Evolutionary conservation across 176 grass and related monocot genomes (phyloP), one percentile per base, ranked within the genome.

Genomic region (Aegilops bicornis): DNA sequence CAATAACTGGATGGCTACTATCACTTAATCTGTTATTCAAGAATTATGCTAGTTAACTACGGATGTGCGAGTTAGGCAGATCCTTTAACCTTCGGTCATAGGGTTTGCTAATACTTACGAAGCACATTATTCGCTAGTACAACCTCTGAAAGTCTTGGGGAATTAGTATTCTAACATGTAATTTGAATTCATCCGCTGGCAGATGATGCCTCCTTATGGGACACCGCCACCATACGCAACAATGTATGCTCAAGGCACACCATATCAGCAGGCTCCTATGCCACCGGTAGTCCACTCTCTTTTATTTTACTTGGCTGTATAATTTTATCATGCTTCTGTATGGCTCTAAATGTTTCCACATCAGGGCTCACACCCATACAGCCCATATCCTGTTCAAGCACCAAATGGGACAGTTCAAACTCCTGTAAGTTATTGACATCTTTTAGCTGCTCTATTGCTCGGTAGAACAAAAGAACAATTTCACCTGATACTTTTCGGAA

Each of bases 191-290:
- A 74, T 84, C 50, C 79, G 59, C 69, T 80, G 72, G 25, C 85
- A 92, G 91, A 92, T 92, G 86, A 84, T 92, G 87, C 74, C 87
- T 76, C 84, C 80, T 45, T 92, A 92, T 64, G 87, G 91, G 84
- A 71, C 87, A 80, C 80, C 91, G 69, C 85, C 86, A 84, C 87
- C 91, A 63, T 92, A 86, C 33, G 87, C 87, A 63, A 69, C 87
- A 8, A 92, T 92, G 87, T 89, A 92, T 76, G 80, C 91, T 59
- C 91, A 89, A 84, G 91, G 87, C 61, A 84, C 84, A 70, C 87
- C 87, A 69, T 92, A 92, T 87, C 91, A 86, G 75, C 91, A 81
- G 74, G 63, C 76, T 77, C 76, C 84, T 48, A 81, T 89, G 75
- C 87, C 80, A 80, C 87, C 87, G 69, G 91, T 92, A 89, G 11